These are phyloP conservation scores for Vitrella brassicaformis DNA, from an alignment of 73 alveolate genomes.

Conservation along the genomic window DNA sequence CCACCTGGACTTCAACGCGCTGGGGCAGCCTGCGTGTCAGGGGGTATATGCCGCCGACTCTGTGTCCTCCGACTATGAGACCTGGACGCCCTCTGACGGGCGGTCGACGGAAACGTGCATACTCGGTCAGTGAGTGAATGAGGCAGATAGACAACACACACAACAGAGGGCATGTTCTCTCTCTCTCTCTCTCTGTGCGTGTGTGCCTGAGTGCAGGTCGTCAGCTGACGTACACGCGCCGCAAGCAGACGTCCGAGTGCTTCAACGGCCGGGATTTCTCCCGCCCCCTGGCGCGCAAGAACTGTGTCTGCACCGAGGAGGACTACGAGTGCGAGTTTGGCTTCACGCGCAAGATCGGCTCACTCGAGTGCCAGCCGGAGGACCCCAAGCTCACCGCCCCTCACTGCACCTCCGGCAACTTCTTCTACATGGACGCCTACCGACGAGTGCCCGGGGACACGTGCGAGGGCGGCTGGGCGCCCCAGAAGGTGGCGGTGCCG, in stretches of 20 bases:
- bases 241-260: constrained; percentile 42
- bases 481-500: constrained; percentile 11
- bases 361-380: constrained; percentile 9
- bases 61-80: constrained; percentile 38
- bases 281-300: constrained; percentile 35
- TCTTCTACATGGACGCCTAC: constrained; percentile 62
- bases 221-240: constrained; percentile 34
- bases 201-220: neutral
- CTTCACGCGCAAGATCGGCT: constrained; percentile 46
- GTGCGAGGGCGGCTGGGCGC: constrained; percentile 75
- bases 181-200: neutral
- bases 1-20: constrained; percentile 55
- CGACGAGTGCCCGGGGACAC: constrained; percentile 79
- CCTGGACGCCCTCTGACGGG: constrained; percentile 21
- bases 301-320: constrained; percentile 79
- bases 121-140: constrained; percentile 16
- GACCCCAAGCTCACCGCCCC: neutral
- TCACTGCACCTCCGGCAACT: neutral
- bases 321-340: constrained; percentile 90
- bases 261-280: constrained; percentile 35
- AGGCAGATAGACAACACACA: too few relatives aligned
- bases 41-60: constrained; percentile 19
- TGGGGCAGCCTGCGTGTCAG: constrained; percentile 57
- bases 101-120: constrained; percentile 16
- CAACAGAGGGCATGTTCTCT: neutral